Base-by-base conservation (phyloP, 2,329 filamentous ascomycete genomes). In the Cladophialophora carrionii region DNA sequence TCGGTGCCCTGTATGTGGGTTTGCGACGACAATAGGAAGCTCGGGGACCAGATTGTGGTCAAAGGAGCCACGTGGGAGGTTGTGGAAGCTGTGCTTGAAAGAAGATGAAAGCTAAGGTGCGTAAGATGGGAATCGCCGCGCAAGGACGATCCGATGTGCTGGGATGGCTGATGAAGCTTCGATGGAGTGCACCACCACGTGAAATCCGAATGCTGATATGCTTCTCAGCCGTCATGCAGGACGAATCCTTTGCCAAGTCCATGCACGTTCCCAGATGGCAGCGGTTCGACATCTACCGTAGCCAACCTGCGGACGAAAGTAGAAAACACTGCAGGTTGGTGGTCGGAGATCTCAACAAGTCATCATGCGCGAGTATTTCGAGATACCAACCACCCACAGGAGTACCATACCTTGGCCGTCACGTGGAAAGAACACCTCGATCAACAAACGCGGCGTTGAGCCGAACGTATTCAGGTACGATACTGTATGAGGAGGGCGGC, bases 1-100 rank as follows among this genome's bases (percentile, higher is more conserved):
- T n/a, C 32, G 17, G 52, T 67, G 49, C 67, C 62, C 22, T 67
- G 57, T 54, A 60, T 63, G 43, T 69, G 67, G 64, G 22, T 55
- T 12, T 69, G 64, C 37, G 48, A 37, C 22, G 62, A 63, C 22
- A 49, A 32, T 12, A 61, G 62, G 52, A 62, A 60, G 56, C 41
- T 67, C 32, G 64, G 62, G 32, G 67, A 69, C 26, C 43, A 67
- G 46, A 56, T 63, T 17, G 58, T 61, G 43, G 60, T 63, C 24
- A 31, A 62, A 8, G 64, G 64, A 4, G 20, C 56, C n/a, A 63
- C 53, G 2, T 69, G 67, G 67, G 57, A 26, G 37, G 22, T 67
- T 12, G 65, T 65, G 60, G 66, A 68, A 53, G 56, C 54, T 14
- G 56, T 56, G 4, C n/a, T 31, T 20, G 32, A 20, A 26, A 24